phyloP scores from a whole-genome alignment of 306 rosid genomes.

The Malus asiatica region DNA sequence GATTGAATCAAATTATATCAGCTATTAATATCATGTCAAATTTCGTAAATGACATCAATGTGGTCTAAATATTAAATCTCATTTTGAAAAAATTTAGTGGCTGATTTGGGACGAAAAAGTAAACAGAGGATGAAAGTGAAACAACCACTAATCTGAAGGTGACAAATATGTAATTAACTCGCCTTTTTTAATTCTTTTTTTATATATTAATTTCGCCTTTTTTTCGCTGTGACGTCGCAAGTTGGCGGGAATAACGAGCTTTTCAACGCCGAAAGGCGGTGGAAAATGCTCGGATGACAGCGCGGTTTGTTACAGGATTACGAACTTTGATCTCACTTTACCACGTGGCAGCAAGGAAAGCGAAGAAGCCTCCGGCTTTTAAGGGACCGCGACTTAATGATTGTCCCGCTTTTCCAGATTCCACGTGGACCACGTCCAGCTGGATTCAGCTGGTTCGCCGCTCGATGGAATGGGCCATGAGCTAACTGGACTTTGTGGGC shows the following conservation, averaged over 20 bases:
- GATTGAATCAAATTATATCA: no score
- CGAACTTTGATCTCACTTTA: conserved; percentile 2
- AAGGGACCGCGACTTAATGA: conserved; percentile 11
- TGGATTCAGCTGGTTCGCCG: conserved; percentile 2
- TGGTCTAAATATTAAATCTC: no score
- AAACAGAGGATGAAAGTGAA: no score
- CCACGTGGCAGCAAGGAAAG: conserved; percentile 38
- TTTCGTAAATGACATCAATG: no score
- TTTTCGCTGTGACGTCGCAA: conserved; percentile 22
- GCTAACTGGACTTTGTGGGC: conserved; percentile 5
- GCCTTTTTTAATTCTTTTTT: no score
- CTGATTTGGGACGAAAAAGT: no score
- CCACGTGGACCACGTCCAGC: conserved; percentile 45
- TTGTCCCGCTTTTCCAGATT: not conserved
- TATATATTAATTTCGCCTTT: not conserved
- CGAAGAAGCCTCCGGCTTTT: not conserved
- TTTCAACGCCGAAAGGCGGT: conserved; percentile 43
- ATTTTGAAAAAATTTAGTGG: no score
- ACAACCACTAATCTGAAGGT: no score
- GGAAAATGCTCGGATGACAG: conserved; percentile 13
- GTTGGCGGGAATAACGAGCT: conserved; percentile 75
- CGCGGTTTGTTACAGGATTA: not conserved
- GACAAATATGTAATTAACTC: not conserved
- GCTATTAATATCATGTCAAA: no score
- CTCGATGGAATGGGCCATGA: not conserved